Conservation (phyloP, 1,139 yeast genomes). For the Wickerhamomyces sp. region DNA sequence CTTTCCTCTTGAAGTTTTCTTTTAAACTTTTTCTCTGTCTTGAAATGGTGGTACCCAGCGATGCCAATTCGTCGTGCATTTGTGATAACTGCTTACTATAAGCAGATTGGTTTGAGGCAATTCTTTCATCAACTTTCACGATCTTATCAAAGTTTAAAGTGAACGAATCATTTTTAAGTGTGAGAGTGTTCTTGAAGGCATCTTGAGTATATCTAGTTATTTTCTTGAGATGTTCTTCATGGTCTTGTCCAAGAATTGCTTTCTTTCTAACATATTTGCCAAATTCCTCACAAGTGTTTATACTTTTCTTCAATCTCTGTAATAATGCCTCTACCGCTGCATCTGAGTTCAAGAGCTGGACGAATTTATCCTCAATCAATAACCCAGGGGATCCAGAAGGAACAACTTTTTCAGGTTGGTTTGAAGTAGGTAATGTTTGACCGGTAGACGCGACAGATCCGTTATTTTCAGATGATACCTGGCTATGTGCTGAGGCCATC, state of each 20-base stretch:
- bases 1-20: slow-evolving; percentile 78
- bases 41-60: slow-evolving; percentile 65
- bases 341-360: slow-evolving; percentile 51
- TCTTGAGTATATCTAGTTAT: slow-evolving; percentile 53
- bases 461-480: background rate
- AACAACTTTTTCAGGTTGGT: slow-evolving; percentile 6
- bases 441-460: background rate
- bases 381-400: slow-evolving; percentile 23
- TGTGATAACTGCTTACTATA: slow-evolving; percentile 75
- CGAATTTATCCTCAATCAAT: slow-evolving; percentile 42
- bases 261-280: slow-evolving; percentile 74
- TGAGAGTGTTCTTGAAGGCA: slow-evolving; percentile 43
- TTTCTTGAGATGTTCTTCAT: slow-evolving; percentile 68
- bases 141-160: slow-evolving; percentile 61
- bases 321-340: slow-evolving; percentile 63
- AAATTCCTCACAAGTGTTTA: slow-evolving; percentile 81
- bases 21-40: slow-evolving; percentile 70
- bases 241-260: slow-evolving; percentile 76
- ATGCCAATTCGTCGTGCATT: slow-evolving; percentile 82
- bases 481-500: background rate
- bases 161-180: slow-evolving; percentile 66
- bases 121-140: slow-evolving; percentile 72
- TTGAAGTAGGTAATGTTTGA: background rate
- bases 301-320: slow-evolving; percentile 70
- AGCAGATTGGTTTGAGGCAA: slow-evolving; percentile 67